phyloP scores from a whole-genome alignment of 208 protist species.

The Sergeia podlipaevii region DNA sequence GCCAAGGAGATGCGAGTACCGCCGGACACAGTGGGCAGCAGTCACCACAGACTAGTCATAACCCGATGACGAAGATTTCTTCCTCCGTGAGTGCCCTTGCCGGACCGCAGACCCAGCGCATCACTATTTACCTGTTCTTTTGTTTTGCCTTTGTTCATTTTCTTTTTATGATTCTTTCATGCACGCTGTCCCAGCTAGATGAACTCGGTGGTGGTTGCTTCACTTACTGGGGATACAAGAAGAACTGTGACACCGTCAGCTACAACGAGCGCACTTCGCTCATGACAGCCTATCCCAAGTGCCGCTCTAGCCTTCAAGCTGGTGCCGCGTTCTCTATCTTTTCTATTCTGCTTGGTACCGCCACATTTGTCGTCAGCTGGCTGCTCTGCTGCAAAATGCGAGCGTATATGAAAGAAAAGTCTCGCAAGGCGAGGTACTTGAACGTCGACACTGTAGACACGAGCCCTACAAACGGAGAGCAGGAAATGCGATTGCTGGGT shows the following conservation, averaged over 20 bases:
- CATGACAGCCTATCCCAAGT: constrained; percentile 16
- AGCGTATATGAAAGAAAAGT: constrained; percentile 4
- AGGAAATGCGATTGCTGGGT: not conserved
- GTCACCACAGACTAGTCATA: constrained; percentile 8
- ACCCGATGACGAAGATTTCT: constrained; percentile 9
- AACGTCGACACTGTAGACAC: constrained; percentile 7
- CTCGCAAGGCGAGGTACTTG: constrained; percentile 5
- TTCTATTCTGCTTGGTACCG: constrained; percentile 38
- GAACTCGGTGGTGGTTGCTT: constrained; percentile 55
- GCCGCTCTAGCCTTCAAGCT: constrained; percentile 27
- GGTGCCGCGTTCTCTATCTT: constrained; percentile 78
- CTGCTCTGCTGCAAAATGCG: constrained; percentile 37
- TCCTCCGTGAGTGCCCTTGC: constrained; percentile 8
- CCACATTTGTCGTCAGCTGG: constrained; percentile 25
- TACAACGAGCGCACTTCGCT: constrained; percentile 55
- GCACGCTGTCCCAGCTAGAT: constrained; percentile 71
- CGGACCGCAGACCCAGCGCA: constrained; percentile 30
- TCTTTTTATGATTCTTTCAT: constrained; percentile 59
- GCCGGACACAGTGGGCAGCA: constrained; percentile 4
- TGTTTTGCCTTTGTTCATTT: constrained; percentile 29
- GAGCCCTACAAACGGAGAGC: not conserved
- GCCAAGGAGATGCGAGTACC: constrained; percentile 5
- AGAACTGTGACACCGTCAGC: constrained; percentile 50
- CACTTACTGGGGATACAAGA: constrained; percentile 83
- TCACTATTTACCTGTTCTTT: constrained; percentile 42